These are phyloP conservation scores for Lactifluus rugatus DNA, from an alignment of 768 basidiomycete species.

Conservation along the genomic window DNA sequence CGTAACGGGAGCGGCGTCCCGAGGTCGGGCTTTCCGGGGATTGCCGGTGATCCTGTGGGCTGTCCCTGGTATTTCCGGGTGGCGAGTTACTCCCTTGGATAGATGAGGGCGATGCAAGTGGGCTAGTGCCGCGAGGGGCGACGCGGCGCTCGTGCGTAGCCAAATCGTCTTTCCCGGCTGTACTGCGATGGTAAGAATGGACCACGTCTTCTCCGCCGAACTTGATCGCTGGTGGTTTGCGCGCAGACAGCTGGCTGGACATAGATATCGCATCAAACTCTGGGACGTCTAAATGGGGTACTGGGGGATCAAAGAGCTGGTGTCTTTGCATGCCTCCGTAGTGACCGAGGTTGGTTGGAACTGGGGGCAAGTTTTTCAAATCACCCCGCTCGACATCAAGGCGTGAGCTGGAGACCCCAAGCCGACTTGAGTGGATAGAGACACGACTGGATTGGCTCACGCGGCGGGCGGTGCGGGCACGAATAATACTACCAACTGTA, in stretches of 20 bases:
- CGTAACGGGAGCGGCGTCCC: not conserved
- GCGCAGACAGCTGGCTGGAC: constrained; percentile 24
- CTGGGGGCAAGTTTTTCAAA: constrained; percentile 23
- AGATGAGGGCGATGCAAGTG: not conserved
- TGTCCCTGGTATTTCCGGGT: not conserved
- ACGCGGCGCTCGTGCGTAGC: constrained; percentile 40
- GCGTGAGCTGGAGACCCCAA: not conserved
- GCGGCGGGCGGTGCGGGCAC: constrained; percentile 25
- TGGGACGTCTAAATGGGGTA: constrained; percentile 37
- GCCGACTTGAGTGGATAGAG: constrained; percentile 12
- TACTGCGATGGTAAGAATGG: constrained; percentile 61
- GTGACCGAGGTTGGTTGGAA: not conserved
- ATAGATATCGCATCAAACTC: constrained; percentile 34
- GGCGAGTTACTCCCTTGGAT: not conserved
- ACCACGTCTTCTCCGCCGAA: constrained; percentile 66
- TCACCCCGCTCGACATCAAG: constrained; percentile 40
- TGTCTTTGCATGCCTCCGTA: constrained; percentile 56
- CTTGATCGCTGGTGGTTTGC: constrained; percentile 51
- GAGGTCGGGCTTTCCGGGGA: not conserved
- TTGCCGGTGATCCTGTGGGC: not conserved
- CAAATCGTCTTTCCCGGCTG: constrained; percentile 25
- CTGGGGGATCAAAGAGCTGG: constrained; percentile 82
- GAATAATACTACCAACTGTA: constrained; percentile 81
- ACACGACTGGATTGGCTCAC: constrained; percentile 35
- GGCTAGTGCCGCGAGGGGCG: constrained; percentile 1